A percentile compares a stretch with the other conserved stretches of the same genome.
Evolutionary conservation across 225 moss, liverwort and hornwort species (phyloP).

Genomic region (Neckera pumila): DNA sequence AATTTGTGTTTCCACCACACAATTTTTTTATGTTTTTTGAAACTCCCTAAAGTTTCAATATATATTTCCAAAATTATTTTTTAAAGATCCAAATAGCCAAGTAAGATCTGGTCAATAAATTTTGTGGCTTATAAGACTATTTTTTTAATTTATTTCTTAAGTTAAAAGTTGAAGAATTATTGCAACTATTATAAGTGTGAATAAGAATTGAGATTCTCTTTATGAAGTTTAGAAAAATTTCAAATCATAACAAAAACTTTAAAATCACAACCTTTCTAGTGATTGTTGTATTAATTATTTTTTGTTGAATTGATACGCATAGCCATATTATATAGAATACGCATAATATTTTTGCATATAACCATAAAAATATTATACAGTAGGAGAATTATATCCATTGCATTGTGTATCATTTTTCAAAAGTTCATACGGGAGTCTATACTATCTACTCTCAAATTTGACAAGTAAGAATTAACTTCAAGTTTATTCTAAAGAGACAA

Average conservation of each 20-base stretch:
- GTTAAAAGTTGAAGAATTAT: background rate
- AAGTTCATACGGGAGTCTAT: background rate
- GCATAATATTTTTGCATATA: background rate
- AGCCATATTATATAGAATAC: too few species aligned
- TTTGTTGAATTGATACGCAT: background rate
- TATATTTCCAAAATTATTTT: background rate
- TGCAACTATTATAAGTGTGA: background rate
- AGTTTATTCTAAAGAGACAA: background rate
- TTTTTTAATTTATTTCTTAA: background rate
- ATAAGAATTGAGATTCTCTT: background rate
- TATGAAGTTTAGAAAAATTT: background rate
- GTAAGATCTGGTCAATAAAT: background rate
- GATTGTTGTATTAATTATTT: background rate
- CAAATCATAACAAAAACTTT: background rate
- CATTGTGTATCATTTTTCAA: background rate
- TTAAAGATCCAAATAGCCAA: rapidly evolving
- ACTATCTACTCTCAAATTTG: background rate
- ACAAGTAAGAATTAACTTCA: background rate
- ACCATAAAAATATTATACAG: background rate
- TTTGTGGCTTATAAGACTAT: background rate
- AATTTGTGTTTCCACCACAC: rapidly evolving
- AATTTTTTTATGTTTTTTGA: background rate
- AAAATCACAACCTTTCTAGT: background rate
- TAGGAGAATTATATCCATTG: background rate
- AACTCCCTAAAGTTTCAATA: background rate